A percentile compares a stretch with the other conserved stretches of the same genome.
Evolutionary conservation across 2,329 filamentous ascomycete genomes (phyloP).

Genomic region (Drechslerella coelobrocha): DNA sequence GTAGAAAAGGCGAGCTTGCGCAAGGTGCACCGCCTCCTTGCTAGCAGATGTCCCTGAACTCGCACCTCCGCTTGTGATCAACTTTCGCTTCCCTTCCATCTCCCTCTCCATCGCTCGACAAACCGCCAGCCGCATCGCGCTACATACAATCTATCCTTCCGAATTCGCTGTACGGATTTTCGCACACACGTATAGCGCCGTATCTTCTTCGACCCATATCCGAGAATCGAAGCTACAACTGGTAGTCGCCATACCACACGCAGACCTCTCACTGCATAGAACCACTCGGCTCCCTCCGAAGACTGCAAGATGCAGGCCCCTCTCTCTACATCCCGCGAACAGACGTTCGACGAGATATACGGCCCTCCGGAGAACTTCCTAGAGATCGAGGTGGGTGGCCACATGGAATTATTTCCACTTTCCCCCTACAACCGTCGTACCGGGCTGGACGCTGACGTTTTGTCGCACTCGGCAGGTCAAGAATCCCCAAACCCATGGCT

Average conservation of each 20-base stretch:
- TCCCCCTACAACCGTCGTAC: conserved; percentile 9
- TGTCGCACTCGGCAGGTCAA: conserved; percentile 71
- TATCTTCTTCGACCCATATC: too few relatives aligned
- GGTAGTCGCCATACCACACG: conserved; percentile 16
- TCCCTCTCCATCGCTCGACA: too few relatives aligned
- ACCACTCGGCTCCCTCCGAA: conserved; percentile 9
- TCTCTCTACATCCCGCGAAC: conserved; percentile 74
- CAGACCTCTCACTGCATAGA: conserved; percentile 16
- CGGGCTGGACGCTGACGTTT: background rate
- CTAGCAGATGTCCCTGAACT: too few relatives aligned
- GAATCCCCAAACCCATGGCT: conserved; percentile 91
- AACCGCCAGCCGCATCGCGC: too few relatives aligned
- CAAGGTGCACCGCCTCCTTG: too few relatives aligned
- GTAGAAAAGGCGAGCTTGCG: too few relatives aligned
- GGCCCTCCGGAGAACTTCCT: conserved; percentile 98
- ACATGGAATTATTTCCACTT: background rate
- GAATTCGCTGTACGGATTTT: too few relatives aligned
- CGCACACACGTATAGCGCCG: too few relatives aligned
- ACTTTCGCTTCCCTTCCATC: too few relatives aligned
- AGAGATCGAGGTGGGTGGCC: conserved; percentile 81
- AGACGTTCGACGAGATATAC: conserved; percentile 99
- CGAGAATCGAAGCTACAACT: too few relatives aligned
- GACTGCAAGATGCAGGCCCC: conserved; percentile 65
- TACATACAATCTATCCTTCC: too few relatives aligned
- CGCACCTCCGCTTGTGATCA: too few relatives aligned